Conservation (phyloP, 2,329 filamentous ascomycete species). For the Sporothrix schenckii region DNA sequence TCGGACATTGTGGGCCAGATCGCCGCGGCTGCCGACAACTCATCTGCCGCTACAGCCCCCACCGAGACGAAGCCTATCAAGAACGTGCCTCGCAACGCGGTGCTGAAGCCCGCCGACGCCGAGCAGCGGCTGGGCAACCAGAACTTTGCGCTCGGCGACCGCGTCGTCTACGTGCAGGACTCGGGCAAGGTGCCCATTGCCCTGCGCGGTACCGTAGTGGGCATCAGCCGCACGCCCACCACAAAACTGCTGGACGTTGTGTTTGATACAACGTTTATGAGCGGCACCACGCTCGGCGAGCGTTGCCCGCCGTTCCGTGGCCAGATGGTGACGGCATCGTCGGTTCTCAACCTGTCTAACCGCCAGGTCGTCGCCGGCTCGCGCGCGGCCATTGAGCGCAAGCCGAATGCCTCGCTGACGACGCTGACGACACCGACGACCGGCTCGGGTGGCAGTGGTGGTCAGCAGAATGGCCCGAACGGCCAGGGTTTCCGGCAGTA, state of each 20-base stretch:
- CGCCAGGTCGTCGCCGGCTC: constrained; percentile 77
- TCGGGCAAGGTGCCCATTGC: constrained; percentile 95
- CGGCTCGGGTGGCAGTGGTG: constrained; percentile 48
- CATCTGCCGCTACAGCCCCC: constrained; percentile 54
- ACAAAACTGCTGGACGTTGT: constrained; percentile 85
- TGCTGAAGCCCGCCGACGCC: constrained; percentile 94
- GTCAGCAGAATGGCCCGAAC: constrained; percentile 16
- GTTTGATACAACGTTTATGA: constrained; percentile 96
- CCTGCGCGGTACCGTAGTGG: constrained; percentile 88
- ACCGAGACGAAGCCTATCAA: constrained; percentile 70
- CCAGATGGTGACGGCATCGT: constrained; percentile 84
- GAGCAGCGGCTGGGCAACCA: constrained; percentile 89
- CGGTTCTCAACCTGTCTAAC: constrained; percentile 83
- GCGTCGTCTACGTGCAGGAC: constrained; percentile 88
- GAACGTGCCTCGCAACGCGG: constrained; percentile 79
- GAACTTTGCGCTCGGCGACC: constrained; percentile 80
- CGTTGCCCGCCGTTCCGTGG: constrained; percentile 92
- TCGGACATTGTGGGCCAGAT: constrained; percentile 83
- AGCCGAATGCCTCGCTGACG: constrained; percentile 51
- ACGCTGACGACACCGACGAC: constrained; percentile 58
- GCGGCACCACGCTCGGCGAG: constrained; percentile 86
- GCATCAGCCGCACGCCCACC: constrained; percentile 84
- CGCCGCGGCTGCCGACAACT: constrained; percentile 70
- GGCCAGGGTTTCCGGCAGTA: constrained; percentile 60
- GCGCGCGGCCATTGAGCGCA: constrained; percentile 59